Evolutionary conservation across 179 eudicot genomes (phyloP).

Genomic region (Beta macrorhiza): DNA sequence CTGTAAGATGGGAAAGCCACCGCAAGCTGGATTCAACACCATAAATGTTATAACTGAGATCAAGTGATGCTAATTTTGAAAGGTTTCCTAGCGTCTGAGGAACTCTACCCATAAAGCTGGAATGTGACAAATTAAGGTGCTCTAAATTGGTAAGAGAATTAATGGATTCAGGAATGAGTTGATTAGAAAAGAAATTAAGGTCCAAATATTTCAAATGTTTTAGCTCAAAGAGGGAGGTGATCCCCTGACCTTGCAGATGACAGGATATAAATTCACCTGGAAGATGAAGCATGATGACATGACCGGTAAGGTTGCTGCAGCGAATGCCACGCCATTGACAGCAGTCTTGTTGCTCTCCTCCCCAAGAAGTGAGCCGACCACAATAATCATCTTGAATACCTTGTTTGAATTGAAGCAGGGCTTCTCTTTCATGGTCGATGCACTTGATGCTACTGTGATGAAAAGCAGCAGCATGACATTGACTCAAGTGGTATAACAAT

Average conservation of each 20-base stretch:
- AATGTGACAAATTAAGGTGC: slow-evolving; percentile 8
- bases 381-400: background rate
- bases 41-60: background rate
- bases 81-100: slow-evolving; percentile 29
- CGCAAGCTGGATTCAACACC: background rate
- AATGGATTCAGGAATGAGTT: slow-evolving; percentile 21
- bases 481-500: no score
- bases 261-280: no score
- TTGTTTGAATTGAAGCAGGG: slow-evolving; percentile 20
- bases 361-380: slow-evolving; percentile 19
- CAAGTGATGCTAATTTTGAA: slow-evolving; percentile 14
- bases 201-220: slow-evolving; percentile 11
- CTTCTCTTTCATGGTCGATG: slow-evolving; percentile 13
- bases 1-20: slow-evolving; percentile 26
- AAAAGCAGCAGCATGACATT: background rate
- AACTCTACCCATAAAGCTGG: slow-evolving; percentile 9
- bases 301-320: slow-evolving; percentile 20
- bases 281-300: slow-evolving; percentile 10
- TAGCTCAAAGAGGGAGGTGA: no score
- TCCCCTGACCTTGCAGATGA: no score
- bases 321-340: slow-evolving; percentile 26
- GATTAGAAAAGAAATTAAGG: slow-evolving; percentile 9
- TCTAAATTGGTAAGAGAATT: slow-evolving; percentile 26
- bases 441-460: background rate
- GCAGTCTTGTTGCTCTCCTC: slow-evolving; percentile 12